Evolutionary conservation across 2,329 filamentous ascomycete species (phyloP).

Genomic region (Sporothrix curviconia): DNA sequence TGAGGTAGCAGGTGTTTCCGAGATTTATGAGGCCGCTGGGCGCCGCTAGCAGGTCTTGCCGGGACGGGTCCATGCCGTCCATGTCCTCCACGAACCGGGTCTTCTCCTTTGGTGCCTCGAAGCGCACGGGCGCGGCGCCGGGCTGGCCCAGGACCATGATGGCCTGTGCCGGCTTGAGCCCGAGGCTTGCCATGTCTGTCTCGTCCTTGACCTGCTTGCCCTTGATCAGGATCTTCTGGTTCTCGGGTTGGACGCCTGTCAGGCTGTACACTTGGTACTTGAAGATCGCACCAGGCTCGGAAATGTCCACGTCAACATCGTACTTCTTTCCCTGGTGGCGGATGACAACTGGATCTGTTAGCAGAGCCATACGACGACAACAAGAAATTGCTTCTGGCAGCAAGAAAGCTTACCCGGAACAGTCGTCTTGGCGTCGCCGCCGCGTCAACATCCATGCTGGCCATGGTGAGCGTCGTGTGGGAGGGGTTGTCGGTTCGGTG

Average conservation of each 20-base stretch:
- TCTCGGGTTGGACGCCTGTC: conserved; percentile 90
- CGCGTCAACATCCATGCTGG: conserved; percentile 15
- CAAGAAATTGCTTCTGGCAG: background rate
- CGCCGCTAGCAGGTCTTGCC: conserved; percentile 66
- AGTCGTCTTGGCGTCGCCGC: conserved; percentile 3
- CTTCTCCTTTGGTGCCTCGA: conserved; percentile 69
- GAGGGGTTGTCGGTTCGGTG: background rate
- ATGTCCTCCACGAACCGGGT: conserved; percentile 95
- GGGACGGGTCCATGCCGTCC: conserved; percentile 86
- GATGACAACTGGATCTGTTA: conserved; percentile 62
- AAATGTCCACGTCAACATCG: conserved; percentile 83
- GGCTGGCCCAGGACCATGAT: conserved; percentile 98
- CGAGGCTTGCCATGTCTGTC: conserved; percentile 73
- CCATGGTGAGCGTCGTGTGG: background rate
- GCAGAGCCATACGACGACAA: background rate
- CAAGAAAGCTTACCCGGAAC: conserved; percentile 7
- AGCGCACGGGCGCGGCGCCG: conserved; percentile 52
- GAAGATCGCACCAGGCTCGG: conserved; percentile 81
- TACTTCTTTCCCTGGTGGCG: conserved; percentile 96
- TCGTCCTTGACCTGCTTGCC: conserved; percentile 95
- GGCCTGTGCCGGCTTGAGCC: conserved; percentile 75
- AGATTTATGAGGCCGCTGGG: conserved; percentile 86
- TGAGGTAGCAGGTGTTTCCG: conserved; percentile 97
- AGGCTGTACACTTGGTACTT: conserved; percentile 94
- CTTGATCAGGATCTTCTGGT: conserved; percentile 93